Base-by-base conservation (phyloP, 768 basidiomycete genomes). In the Naematelia aurantialba region DNA sequence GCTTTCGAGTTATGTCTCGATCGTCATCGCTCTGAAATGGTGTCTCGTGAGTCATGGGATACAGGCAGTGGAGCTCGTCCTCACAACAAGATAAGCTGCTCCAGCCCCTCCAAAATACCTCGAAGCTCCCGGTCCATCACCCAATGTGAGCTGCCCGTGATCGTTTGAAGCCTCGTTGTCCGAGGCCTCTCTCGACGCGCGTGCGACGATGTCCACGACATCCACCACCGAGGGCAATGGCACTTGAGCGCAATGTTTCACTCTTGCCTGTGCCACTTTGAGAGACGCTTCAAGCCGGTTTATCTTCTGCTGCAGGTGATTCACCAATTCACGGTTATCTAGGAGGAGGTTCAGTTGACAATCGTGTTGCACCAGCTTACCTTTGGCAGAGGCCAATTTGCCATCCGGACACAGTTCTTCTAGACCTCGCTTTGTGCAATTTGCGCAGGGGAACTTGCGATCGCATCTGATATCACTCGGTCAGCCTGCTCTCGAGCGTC, bases 91-190 rank as follows among this genome's bases (percentile, higher is more conserved):
- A 27, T 55, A 55, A 17, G 54, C 54, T 11, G 54, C 30, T 2
- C 34, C 31, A 19, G 54, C 54, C 10, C n/a, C 42, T 11, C 54
- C 54, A n/a, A 55, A 55, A 27, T 39, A 45, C 26, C 54, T n/a
- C 11, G 30, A 39, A 55, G 30, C 42, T 12, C 54, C 54, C 2
- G 54, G 54, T 22, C 31, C 21, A 22, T 55, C 54, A 12, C 54
- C 54, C 21, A 55, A 27, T 21, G 42, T 44, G 22, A 55, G 42
- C 21, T 55, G 54, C 12, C 54, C 54, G 26, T 45, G 54, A 55
- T 55, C 54, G 8, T 55, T 22, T 13, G 22, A 31, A 11, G 27
- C n/a, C 11, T 27, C 24, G 12, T 25, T 39, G 11, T 21, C 22
- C 54, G 30, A 39, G 21, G 54, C 34, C 34, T 39, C 34, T 39